Conservation (phyloP, 2,329 filamentous ascomycete genomes). For the Zymoseptoria ardabiliae region DNA sequence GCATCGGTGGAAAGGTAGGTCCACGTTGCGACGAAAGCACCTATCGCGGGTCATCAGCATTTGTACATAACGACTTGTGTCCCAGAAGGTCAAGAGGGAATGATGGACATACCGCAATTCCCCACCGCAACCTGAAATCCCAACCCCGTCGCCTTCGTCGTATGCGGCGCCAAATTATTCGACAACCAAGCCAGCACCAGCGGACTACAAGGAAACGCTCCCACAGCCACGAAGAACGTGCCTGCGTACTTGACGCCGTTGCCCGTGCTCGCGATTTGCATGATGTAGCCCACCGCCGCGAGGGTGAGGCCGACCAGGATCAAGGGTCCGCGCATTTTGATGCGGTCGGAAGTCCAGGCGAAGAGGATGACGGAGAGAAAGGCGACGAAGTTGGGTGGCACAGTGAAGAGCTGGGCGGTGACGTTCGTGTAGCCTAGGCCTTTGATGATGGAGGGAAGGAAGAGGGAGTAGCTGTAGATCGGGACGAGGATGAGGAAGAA, state of each 20-base stretch:
- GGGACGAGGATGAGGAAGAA: constrained; percentile 30
- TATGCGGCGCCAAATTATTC: constrained; percentile 40
- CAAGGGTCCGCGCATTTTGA: constrained; percentile 29
- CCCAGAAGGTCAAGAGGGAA: not conserved
- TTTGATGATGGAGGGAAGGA: constrained; percentile 40
- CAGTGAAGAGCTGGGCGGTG: constrained; percentile 34
- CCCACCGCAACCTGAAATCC: constrained; percentile 37
- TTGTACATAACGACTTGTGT: not conserved
- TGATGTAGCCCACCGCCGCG: constrained; percentile 35
- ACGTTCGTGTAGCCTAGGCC: constrained; percentile 37
- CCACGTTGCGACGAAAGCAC: constrained; percentile 41
- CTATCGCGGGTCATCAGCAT: not conserved
- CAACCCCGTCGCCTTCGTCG: constrained; percentile 37
- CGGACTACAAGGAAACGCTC: constrained; percentile 28
- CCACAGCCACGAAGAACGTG: constrained; percentile 33
- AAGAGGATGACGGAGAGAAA: constrained; percentile 23
- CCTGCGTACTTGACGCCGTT: constrained; percentile 33
- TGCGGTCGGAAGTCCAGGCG: constrained; percentile 25
- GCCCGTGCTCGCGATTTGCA: constrained; percentile 29
- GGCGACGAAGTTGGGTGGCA: constrained; percentile 32
- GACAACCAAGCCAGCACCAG: constrained; percentile 34
- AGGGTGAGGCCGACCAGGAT: constrained; percentile 22
- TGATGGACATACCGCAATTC: constrained; percentile 26
- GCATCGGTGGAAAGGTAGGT: constrained; percentile 39
- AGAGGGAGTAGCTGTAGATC: constrained; percentile 41